phyloP scores from a whole-genome alignment of 805 yeast genomes.

The Priceomyces fermenticarens region DNA sequence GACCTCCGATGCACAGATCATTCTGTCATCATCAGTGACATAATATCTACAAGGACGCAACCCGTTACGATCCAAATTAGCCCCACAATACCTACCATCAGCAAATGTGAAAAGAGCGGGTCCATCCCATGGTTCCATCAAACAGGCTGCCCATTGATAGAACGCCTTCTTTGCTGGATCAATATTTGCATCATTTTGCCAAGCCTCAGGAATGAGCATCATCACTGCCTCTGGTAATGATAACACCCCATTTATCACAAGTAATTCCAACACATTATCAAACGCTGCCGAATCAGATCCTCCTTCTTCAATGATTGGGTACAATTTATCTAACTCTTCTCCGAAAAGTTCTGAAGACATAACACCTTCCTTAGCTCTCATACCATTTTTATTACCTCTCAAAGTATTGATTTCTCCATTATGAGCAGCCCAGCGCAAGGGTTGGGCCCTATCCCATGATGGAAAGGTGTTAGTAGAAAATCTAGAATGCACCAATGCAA shows the following conservation, averaged over 20 bases:
- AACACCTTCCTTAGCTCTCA: conserved; percentile 97
- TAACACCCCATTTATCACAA: conserved; percentile 87
- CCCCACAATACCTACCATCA: conserved; percentile 98
- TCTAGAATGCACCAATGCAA: conserved; percentile 94
- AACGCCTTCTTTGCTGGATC: conserved; percentile 91
- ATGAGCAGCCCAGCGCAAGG: conserved; percentile 95
- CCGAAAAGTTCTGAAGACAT: conserved; percentile 86
- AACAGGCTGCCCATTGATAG: conserved; percentile 98
- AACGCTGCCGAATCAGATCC: conserved; percentile 98
- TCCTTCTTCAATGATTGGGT: conserved; percentile 96
- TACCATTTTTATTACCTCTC: conserved; percentile 98
- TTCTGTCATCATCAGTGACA: conserved; percentile 89
- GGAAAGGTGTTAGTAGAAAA: conserved; percentile 98
- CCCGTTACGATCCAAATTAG: conserved; percentile 95
- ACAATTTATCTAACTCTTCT: conserved; percentile 84
- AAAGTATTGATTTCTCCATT: conserved; percentile 97
- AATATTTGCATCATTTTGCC: conserved; percentile 86
- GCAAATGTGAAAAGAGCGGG: conserved; percentile 96
- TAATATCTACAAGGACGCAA: conserved; percentile 97
- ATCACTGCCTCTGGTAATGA: conserved; percentile 95
- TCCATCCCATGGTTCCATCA: conserved; percentile 99
- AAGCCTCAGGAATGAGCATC: conserved; percentile 96
- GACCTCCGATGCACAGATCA: conserved; percentile 97
- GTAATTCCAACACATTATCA: conserved; percentile 89
- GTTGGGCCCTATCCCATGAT: conserved; percentile 99